phyloP scores from a whole-genome alignment of 331 rosid species.

The Cydonia oblonga region DNA sequence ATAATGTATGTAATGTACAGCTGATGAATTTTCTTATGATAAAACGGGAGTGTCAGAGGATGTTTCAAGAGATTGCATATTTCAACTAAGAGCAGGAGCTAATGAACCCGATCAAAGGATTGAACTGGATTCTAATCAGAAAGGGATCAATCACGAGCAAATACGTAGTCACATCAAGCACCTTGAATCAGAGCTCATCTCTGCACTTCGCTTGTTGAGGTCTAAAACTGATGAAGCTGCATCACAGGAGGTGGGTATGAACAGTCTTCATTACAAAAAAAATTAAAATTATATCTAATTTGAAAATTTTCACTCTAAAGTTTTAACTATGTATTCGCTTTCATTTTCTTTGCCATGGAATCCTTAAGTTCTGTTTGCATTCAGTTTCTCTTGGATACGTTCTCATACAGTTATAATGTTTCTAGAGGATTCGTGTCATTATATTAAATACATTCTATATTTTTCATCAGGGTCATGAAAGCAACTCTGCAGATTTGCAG shows the following conservation, averaged over 20 bases:
- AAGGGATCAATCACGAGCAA: slow-evolving; percentile 28
- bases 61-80: slow-evolving; percentile 24
- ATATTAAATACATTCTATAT: slow-evolving; percentile 2
- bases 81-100: neutral
- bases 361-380: neutral
- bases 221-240: neutral
- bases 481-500: slow-evolving; percentile 41
- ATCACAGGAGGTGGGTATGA: slow-evolving; percentile 29
- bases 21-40: slow-evolving; percentile 45
- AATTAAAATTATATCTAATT: too few species aligned
- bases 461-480: slow-evolving; percentile 39
- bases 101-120: slow-evolving; percentile 1
- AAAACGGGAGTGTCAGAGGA: slow-evolving; percentile 14
- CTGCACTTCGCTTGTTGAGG: slow-evolving; percentile 21
- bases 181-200: slow-evolving; percentile 57
- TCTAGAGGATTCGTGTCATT: neutral
- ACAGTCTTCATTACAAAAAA: neutral
- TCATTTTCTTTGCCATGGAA: neutral
- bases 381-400: neutral
- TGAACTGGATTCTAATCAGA: slow-evolving; percentile 18
- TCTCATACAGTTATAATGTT: neutral
- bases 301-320: neutral
- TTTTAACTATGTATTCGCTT: neutral
- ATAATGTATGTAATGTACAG: slow-evolving; percentile 16
- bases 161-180: slow-evolving; percentile 39